Evolutionary conservation across 2,329 filamentous ascomycete species (phyloP).

Genomic region (Zasmidium cellare): DNA sequence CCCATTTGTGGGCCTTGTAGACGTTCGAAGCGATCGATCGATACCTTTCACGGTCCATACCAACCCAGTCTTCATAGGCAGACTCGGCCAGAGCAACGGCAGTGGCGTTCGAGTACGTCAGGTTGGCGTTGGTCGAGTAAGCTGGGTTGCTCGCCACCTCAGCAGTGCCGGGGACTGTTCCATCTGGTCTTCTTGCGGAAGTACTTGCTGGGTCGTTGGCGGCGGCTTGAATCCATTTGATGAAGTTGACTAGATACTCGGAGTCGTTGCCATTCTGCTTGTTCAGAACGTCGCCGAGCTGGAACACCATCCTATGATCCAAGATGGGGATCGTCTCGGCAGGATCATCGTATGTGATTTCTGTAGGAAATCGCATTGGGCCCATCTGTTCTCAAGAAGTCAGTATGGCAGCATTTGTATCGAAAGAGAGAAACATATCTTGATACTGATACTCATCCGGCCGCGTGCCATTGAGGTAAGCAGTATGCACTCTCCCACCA

Average conservation of each 20-base stretch:
- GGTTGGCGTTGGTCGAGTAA: slow-evolving; percentile 24
- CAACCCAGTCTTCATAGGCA: slow-evolving; percentile 39
- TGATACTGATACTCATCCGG: slow-evolving; percentile 67
- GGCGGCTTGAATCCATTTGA: slow-evolving; percentile 61
- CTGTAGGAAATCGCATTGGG: slow-evolving; percentile 64
- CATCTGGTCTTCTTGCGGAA: slow-evolving; percentile 51
- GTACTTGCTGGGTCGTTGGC: slow-evolving; percentile 55
- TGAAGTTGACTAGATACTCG: slow-evolving; percentile 57
- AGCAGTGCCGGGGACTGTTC: slow-evolving; percentile 54
- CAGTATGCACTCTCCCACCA: slow-evolving; percentile 64
- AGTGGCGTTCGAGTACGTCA: slow-evolving; percentile 35
- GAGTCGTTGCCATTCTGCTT: slow-evolving; percentile 56
- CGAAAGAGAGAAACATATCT: slow-evolving; percentile 40
- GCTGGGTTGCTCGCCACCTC: slow-evolving; percentile 48
- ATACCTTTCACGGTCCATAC: slow-evolving; percentile 34
- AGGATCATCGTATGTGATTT: slow-evolving; percentile 48
- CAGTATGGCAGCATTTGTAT: too few species aligned
- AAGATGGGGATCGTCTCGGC: slow-evolving; percentile 60
- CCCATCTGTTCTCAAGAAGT: slow-evolving; percentile 45
- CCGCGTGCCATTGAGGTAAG: slow-evolving; percentile 59
- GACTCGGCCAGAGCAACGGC: slow-evolving; percentile 41
- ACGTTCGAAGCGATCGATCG: slow-evolving; percentile 44
- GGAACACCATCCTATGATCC: slow-evolving; percentile 66
- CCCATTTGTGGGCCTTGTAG: slow-evolving; percentile 56
- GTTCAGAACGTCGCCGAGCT: slow-evolving; percentile 62